Conservation (phyloP, 208 protist genomes). For the Endotrypanum monterogeii region DNA sequence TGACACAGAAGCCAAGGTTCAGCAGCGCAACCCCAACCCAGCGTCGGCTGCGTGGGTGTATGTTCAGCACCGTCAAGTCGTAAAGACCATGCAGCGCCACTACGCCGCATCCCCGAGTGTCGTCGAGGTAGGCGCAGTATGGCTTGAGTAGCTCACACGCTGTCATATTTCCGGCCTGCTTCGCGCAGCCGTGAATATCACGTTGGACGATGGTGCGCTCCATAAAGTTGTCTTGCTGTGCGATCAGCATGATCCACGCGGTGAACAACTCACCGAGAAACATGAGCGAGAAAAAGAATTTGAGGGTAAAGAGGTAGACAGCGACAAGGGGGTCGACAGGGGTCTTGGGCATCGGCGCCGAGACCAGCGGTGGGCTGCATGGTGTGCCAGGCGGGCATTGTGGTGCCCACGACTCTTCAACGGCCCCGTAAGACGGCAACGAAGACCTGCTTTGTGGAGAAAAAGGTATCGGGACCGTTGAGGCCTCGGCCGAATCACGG, state of each 20-base stretch:
- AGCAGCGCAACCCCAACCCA: conserved; percentile 65
- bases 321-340: conserved; percentile 77
- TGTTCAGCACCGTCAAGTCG: conserved; percentile 81
- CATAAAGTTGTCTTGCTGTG: conserved; percentile 48
- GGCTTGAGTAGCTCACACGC: conserved; percentile 51
- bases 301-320: conserved; percentile 80
- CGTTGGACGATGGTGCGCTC: conserved; percentile 39
- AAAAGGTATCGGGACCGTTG: not conserved
- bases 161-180: conserved; percentile 48
- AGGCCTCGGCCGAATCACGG: not conserved
- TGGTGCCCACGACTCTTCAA: conserved; percentile 8
- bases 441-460: conserved; percentile 12
- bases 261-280: conserved; percentile 61
- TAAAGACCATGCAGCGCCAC: conserved; percentile 74
- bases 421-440: conserved; percentile 25
- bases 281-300: conserved; percentile 69
- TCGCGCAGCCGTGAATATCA: conserved; percentile 57
- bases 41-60: conserved; percentile 51
- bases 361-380: not conserved
- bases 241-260: conserved; percentile 71
- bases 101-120: conserved; percentile 45
- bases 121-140: conserved; percentile 54
- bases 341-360: conserved; percentile 36
- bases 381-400: not conserved
- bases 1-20: conserved; percentile 63